Conservation (phyloP, 2,329 filamentous ascomycete species). For the Neopestalotiopsis sp. region DNA sequence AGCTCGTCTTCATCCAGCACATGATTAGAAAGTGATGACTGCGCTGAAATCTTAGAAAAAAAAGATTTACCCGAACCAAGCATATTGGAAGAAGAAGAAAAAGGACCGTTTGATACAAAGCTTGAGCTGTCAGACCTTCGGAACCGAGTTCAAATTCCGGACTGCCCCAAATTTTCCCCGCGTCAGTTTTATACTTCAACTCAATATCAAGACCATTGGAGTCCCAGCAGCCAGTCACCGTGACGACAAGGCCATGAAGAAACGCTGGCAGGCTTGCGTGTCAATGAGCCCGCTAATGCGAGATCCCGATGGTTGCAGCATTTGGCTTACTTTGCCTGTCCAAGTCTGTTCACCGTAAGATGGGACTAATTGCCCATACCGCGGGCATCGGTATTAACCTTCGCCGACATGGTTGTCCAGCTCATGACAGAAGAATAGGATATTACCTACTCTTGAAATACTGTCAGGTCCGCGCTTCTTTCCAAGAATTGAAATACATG, state of each 20-base stretch:
- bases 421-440: background rate
- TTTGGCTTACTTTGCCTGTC: background rate
- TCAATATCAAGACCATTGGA: conserved; percentile 15
- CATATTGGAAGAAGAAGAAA: no score
- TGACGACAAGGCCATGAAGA: background rate
- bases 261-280: background rate
- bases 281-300: background rate
- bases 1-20: background rate
- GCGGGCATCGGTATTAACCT: background rate
- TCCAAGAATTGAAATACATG: background rate
- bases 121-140: background rate
- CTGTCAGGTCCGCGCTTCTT: background rate
- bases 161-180: conserved; percentile 17
- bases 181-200: conserved; percentile 5
- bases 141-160: conserved; percentile 2
- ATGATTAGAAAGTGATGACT: background rate
- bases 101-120: no score
- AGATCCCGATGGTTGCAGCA: background rate
- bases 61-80: background rate
- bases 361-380: background rate
- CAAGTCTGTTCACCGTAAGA: background rate
- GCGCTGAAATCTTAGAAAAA: background rate
- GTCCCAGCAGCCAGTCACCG: background rate
- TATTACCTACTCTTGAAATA: background rate
- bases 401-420: background rate